A percentile compares a stretch with the other conserved stretches of the same genome.
Conservation (phyloP, 352 stramenopile species). For the Phytopythium cucurbitacearum region DNA sequence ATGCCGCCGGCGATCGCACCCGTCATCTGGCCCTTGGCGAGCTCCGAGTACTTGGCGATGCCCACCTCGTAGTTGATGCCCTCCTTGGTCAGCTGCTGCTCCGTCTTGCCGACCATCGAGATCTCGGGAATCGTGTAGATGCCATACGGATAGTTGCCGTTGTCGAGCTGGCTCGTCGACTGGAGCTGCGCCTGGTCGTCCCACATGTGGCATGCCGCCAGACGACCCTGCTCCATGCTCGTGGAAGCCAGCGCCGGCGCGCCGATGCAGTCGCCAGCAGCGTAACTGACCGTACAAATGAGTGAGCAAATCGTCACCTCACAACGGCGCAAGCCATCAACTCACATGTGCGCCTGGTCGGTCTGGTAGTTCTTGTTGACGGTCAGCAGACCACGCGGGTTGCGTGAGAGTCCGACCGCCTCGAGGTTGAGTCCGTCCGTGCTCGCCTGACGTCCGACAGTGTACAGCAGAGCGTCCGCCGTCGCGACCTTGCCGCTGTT, state of each 20-base stretch:
- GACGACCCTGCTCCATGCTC: constrained; percentile 86
- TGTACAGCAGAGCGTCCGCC: constrained; percentile 79
- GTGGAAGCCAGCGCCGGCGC: constrained; percentile 84
- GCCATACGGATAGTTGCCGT: constrained; percentile 84
- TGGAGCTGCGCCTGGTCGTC: constrained; percentile 42
- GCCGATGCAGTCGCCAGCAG: constrained; percentile 86
- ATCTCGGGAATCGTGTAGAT: constrained; percentile 92
- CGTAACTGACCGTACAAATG: constrained; percentile 43
- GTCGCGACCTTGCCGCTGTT: constrained; percentile 68
- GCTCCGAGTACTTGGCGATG: constrained; percentile 82
- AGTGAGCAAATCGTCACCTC: constrained; percentile 9
- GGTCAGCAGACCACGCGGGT: constrained; percentile 76
- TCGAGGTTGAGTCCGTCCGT: constrained; percentile 84
- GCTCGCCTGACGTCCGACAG: constrained; percentile 68
- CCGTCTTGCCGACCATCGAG: constrained; percentile 89
- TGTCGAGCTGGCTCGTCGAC: constrained; percentile 64
- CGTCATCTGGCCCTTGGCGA: constrained; percentile 89
- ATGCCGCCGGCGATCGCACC: constrained; percentile 75
- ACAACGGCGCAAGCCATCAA: not conserved
- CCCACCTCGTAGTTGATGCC: constrained; percentile 86
- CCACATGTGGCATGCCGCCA: constrained; percentile 87
- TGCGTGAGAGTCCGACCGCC: constrained; percentile 68
- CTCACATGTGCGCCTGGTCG: constrained; percentile 69
- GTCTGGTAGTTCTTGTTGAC: constrained; percentile 90
- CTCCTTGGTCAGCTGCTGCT: constrained; percentile 79